Evolutionary conservation across 495 filamentous ascomycete genomes (phyloP), one percentile per base, ranked within the genome.

Genomic region (Xylona heveae): DNA sequence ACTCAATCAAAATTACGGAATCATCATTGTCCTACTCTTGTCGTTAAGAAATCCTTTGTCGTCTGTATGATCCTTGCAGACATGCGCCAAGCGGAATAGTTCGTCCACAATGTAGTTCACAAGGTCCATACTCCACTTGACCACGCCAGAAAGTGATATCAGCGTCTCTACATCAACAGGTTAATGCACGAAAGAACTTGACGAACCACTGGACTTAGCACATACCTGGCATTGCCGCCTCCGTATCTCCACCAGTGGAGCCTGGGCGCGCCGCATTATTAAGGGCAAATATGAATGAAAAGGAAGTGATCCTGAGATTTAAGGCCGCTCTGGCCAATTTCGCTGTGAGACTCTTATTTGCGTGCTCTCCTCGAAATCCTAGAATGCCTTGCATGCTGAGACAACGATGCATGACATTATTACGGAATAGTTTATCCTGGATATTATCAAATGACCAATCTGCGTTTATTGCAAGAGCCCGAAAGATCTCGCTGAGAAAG

Each of bases 271-370:
- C n/a, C n/a, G n/a, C 30, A 5, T 41, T 38, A 30, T 38, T 39
- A 5, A 33, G 33, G 19, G 28, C 61, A 49, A 52, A 68, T 38
- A 66, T 67, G 25, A 78, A 68, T 35, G 74, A 59, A 24, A 78
- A 57, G 3, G 74, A 66, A 10, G 74, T 62, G 42, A 76, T 72
- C 23, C 78, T 64, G 21, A 84, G 54, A 45, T 78, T 71, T 22
- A 91, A 53, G 21, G 71, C 67, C 1, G 73, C 52, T 63, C 71
- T 76, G n/a, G 80, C 66, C 30, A 90, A 57, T 42, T 74, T 78
- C 17, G 72, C 72, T 19, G 66, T 48, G 16, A 78, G 58, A 19
- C 50, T 61, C 14, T 75, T 68, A 8, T 62, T 54, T 26, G 63
- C 54, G 29, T 58, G 59, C 28, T 68, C 66, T 13, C 66, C 68